Evolutionary conservation across 352 stramenopile genomes (phyloP).

Genomic region (Phytophthora meadii): DNA sequence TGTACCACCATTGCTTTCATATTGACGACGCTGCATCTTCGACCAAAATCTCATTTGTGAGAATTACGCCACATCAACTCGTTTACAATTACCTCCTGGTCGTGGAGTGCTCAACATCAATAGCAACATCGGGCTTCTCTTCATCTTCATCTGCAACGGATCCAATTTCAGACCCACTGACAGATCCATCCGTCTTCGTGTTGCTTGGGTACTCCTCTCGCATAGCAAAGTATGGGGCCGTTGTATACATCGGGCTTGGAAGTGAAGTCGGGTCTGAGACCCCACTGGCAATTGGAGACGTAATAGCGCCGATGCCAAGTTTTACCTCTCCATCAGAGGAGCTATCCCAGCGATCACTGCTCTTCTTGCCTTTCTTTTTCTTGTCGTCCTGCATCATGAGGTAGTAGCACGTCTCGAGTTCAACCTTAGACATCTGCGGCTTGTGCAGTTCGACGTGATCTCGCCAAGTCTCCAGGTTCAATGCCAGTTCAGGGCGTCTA

Average conservation of each 20-base stretch:
- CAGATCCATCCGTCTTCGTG: constrained; percentile 29
- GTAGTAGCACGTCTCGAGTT: constrained; percentile 45
- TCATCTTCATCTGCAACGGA: constrained; percentile 22
- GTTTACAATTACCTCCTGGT: constrained; percentile 28
- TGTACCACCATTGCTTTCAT: constrained; percentile 23
- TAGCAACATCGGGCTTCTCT: constrained; percentile 29
- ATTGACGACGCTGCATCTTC: constrained; percentile 10
- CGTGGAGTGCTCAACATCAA: constrained; percentile 17
- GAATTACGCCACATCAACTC: constrained; percentile 22
- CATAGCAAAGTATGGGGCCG: constrained; percentile 33
- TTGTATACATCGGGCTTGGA: constrained; percentile 10
- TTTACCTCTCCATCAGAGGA: constrained; percentile 24
- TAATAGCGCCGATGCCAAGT: constrained; percentile 13
- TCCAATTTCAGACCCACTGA: constrained; percentile 21
- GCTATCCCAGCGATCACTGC: constrained; percentile 16
- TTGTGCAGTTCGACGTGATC: constrained; percentile 50
- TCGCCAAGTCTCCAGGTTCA: constrained; percentile 44
- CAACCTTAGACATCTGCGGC: constrained; percentile 38
- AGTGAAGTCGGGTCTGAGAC: constrained; percentile 14
- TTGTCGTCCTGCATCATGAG: constrained; percentile 43
- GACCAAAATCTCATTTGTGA: constrained; percentile 24
- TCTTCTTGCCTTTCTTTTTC: constrained; percentile 28
- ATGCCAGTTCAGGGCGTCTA: constrained; percentile 32
- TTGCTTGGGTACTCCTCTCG: constrained; percentile 38
- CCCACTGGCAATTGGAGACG: constrained; percentile 20